Evolutionary conservation across 805 yeast species (phyloP), one percentile per base, ranked within the genome.

Genomic region (Candida piceae): DNA sequence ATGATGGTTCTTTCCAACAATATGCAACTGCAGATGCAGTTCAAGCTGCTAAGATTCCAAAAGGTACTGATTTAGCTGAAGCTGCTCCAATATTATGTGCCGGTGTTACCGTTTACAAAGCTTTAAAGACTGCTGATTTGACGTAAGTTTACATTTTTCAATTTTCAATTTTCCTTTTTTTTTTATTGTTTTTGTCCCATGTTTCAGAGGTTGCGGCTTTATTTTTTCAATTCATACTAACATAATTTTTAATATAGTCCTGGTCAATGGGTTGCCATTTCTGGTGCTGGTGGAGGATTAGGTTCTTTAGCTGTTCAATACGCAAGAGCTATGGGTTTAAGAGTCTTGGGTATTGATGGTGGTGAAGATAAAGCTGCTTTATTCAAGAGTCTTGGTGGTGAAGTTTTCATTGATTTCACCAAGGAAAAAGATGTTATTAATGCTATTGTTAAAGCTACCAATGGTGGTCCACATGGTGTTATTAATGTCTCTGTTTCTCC

Each of bases 31-130:
- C 90, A 29, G 89, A 84, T 62, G 93, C 90, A 29, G 74, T 81
- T 40, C 94, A 85, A 58, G 94, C 93, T 28, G 94, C 94, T 29
- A 69, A 72, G 50, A 78, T 86, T 53, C 89, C 94, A 41, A 55
- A 72, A 53, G 83, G 80, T 41, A 67, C 84, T 29, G 89, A 86
- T 57, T 73, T 85, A 52, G 88, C 90, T 38, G 70, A 67, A 46
- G 74, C 78, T 44, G 79, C 95, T 9, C 95, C 95, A 52, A 78
- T 85, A 57, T 74, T 86, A 55, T 85, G 95, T 69, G 95, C 95
- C 25, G 95, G 95, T 64, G 78, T 85, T 62, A 85, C 95, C 28
- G 94, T 84, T 40, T 85, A 85, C 80, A 85, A 84, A 72, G 95
- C 94, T 31, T 69, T 85, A 59, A 84, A 84, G 72, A 81, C 85